Conservation (phyloP, 2,329 filamentous ascomycete genomes). For the Xenoacremonium recifei region DNA sequence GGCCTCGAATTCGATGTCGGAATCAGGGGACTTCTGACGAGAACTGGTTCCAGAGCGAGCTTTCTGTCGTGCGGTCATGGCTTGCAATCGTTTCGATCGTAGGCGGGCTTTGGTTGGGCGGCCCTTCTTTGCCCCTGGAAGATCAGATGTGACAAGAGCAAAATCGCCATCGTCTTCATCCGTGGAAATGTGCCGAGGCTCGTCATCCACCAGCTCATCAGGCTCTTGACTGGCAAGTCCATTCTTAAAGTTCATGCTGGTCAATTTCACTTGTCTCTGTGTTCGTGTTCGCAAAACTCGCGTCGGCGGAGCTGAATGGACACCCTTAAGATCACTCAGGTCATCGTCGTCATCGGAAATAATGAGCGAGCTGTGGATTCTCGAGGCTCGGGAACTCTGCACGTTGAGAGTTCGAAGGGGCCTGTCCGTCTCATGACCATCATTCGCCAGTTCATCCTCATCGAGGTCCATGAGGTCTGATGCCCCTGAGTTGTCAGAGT, state of each 20-base stretch:
- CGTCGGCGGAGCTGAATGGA: conserved; percentile 5
- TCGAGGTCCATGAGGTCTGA: conserved; percentile 29
- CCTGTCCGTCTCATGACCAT: conserved; percentile 15
- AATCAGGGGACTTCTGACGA: conserved; percentile 30
- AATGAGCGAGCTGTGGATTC: no score
- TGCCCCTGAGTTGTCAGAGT: conserved; percentile 22
- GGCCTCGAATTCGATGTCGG: conserved; percentile 53
- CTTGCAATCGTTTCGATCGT: conserved; percentile 19
- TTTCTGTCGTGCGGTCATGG: conserved; percentile 11
- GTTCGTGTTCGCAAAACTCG: conserved; percentile 26
- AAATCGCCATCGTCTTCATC: conserved; percentile 36
- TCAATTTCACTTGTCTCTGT: conserved; percentile 23
- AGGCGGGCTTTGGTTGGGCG: conserved; percentile 19
- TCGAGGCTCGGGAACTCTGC: conserved; percentile 9
- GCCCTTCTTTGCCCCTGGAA: conserved; percentile 24
- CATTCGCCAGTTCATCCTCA: conserved; percentile 25
- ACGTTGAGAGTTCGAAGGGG: conserved; percentile 7
- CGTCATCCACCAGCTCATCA: conserved; percentile 34
- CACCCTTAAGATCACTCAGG: conserved; percentile 9
- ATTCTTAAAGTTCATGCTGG: conserved; percentile 23
- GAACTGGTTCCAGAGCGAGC: conserved; percentile 2
- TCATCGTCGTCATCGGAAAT: conserved; percentile 20
- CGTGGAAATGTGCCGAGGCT: conserved; percentile 20
- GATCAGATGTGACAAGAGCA: conserved; percentile 36
- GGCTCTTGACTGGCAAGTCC: conserved; percentile 20